Conservation (phyloP, 345 rosid genomes). For the Camelina neglecta region DNA sequence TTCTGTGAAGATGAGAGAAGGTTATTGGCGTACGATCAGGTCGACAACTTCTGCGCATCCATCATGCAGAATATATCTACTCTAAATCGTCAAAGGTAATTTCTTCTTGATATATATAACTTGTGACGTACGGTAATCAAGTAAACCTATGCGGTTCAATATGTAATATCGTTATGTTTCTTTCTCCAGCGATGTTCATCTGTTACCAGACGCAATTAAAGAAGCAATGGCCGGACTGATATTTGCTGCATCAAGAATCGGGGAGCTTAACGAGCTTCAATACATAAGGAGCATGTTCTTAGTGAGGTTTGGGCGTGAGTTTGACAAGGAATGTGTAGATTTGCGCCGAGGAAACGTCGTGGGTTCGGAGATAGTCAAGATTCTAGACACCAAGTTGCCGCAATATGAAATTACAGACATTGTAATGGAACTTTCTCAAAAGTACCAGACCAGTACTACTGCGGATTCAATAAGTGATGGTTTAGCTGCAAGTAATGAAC, state of each 20-base stretch:
- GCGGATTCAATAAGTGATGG: not conserved
- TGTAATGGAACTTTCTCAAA: not conserved
- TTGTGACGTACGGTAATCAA: slow-evolving; percentile 9
- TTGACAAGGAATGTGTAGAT: slow-evolving; percentile 43
- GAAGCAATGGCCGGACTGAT: slow-evolving; percentile 49
- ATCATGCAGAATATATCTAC: slow-evolving; percentile 26
- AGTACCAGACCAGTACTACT: slow-evolving; percentile 2
- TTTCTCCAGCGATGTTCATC: slow-evolving; percentile 29
- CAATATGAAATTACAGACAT: slow-evolving; percentile 13
- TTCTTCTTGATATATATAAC: not conserved
- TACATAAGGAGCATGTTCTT: slow-evolving; percentile 37
- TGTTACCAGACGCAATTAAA: slow-evolving; percentile 39
- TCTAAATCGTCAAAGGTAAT: slow-evolving; percentile 15
- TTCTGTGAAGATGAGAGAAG: slow-evolving; percentile 44
- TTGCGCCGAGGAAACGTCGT: slow-evolving; percentile 40
- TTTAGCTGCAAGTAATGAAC: not conserved
- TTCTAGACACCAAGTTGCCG: slow-evolving; percentile 15
- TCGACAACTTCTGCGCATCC: slow-evolving; percentile 42
- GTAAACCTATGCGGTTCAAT: not conserved
- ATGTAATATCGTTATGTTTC: not conserved
- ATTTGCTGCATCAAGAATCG: slow-evolving; percentile 56
- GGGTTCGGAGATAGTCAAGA: slow-evolving; percentile 23
- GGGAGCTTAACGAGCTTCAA: slow-evolving; percentile 48
- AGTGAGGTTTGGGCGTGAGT: slow-evolving; percentile 41
- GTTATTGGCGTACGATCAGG: slow-evolving; percentile 47